These are phyloP conservation scores for Syncephalis fuscata DNA, from an alignment of 371 early-diverging fungal species.

Conservation along the genomic window DNA sequence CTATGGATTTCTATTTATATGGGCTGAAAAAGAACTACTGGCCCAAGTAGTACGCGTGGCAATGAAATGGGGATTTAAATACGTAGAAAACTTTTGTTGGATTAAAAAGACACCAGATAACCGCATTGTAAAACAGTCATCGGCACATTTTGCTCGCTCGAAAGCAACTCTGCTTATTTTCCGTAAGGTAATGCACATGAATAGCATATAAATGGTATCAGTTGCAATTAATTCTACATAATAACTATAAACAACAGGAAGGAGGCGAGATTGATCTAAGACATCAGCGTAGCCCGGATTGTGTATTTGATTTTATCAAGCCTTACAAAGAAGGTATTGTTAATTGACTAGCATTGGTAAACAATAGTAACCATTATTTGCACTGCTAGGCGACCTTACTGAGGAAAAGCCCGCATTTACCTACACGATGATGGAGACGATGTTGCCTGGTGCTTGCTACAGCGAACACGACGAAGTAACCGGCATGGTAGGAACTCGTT, in stretches of 20 bases:
- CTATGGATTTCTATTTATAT: slow-evolving; percentile 75
- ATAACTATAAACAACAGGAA: slow-evolving; percentile 8
- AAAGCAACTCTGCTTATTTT: slow-evolving; percentile 79
- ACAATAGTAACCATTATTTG: no score
- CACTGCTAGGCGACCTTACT: slow-evolving; percentile 39
- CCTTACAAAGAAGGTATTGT: slow-evolving; percentile 21
- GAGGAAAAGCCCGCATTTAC: slow-evolving; percentile 68
- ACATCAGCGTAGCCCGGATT: slow-evolving; percentile 86
- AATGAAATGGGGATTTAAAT: slow-evolving; percentile 74
- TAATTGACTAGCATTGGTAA: neutral
- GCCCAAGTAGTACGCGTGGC: slow-evolving; percentile 56
- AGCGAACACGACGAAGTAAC: slow-evolving; percentile 18
- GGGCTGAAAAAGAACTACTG: slow-evolving; percentile 78
- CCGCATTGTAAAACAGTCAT: slow-evolving; percentile 42
- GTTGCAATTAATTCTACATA: neutral
- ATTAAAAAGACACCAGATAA: slow-evolving; percentile 70
- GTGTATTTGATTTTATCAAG: slow-evolving; percentile 80
- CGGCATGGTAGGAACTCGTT: neutral
- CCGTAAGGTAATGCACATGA: slow-evolving; percentile 45
- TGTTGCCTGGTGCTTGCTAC: slow-evolving; percentile 63
- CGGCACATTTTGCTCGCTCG: slow-evolving; percentile 58
- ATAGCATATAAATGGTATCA: neutral
- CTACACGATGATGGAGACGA: slow-evolving; percentile 74
- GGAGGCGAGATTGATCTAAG: slow-evolving; percentile 72
- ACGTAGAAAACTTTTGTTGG: slow-evolving; percentile 93